Base-by-base conservation (phyloP, 1,284 basidiomycete genomes). In the Paramarasmius palmivorus region DNA sequence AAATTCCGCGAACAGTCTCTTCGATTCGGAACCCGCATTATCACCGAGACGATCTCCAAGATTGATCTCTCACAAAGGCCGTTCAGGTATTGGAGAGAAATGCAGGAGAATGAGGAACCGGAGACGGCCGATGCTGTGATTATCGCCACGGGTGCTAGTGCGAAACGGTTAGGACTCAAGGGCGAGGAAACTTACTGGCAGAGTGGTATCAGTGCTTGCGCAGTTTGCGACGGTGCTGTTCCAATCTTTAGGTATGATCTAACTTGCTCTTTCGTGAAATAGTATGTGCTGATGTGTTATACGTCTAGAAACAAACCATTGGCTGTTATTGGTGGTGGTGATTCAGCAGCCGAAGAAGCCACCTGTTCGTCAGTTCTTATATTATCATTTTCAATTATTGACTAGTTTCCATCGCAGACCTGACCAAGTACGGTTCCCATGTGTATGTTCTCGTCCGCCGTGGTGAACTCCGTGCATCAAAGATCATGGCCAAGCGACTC, bases 131-230 rank as follows among this genome's bases (percentile, higher is more conserved):
- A 98, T 62, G 80, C 95, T 10, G 75, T 99, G 60, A 98, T 99
- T 70, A 86, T 99, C 57, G 96, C 96, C 14, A 99, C 96, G 4
- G 96, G 97, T 61, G 96, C 96, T 26, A 93, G 90, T 51, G 96
- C 96, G 32, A 96, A 96, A 73, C 84, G 97, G 49, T 78, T 99
- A 62, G 85, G 88, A 57, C 79, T 99, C 49, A 91, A 89, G 53
- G 97, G 97, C 39, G 97, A 99, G 73, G 86, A 94, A 34, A 90
- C 82, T 2, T 99, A 99, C 73, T 99, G 97, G 97, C 95, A 99
- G 74, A 93, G 89, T 63, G 97, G 96, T 61, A 98, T 99, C 70
- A 93, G 90, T 60, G 97, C 97, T 4, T 99, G 96, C 70, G 96
- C 97, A 2, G 97, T 99, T 3, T 99, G 97, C 64, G 96, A 99